Percentiles rank a stretch among this genome's conserved stretches.
phyloP scores from a whole-genome alignment of 306 rosid genomes.

The Vachellia collinsii region DNA sequence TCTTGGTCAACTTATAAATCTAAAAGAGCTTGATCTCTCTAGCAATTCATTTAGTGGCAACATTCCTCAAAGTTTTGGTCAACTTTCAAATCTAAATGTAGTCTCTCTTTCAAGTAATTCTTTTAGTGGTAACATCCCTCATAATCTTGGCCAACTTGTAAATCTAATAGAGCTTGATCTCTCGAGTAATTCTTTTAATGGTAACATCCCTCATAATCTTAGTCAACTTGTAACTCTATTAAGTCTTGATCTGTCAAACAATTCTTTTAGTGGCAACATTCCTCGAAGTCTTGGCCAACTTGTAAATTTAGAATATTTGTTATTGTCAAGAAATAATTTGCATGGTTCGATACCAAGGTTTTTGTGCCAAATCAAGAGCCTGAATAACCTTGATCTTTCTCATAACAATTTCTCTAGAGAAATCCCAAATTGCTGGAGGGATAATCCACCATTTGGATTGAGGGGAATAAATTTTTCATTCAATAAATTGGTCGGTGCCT shows the following conservation, averaged over 20 bases:
- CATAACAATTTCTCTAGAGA: background rate
- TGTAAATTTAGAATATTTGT: background rate
- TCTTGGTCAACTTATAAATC: background rate
- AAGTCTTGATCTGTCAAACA: background rate
- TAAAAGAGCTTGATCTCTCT: fast-evolving
- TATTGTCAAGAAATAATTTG: too few relatives aligned
- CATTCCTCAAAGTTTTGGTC: too few relatives aligned
- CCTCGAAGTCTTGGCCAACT: background rate
- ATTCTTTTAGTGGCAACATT: background rate
- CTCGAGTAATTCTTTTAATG: background rate
- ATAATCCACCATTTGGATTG: too few relatives aligned
- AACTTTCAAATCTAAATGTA: too few relatives aligned
- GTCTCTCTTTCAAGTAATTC: background rate
- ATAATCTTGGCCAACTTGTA: background rate
- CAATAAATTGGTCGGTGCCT: background rate
- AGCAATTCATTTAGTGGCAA: background rate
- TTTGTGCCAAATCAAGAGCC: too few relatives aligned
- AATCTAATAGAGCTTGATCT: fast-evolving
- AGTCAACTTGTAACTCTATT: background rate
- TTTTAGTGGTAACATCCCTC: background rate
- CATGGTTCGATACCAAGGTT: too few relatives aligned
- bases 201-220: background rate
- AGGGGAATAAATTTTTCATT: too few relatives aligned
- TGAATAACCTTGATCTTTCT: too few relatives aligned
- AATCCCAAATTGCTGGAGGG: background rate